Percentiles rank a stretch among this genome's conserved stretches.
Conservation (phyloP, 148 eudicot species). For the Pharnaceum exiguum region DNA sequence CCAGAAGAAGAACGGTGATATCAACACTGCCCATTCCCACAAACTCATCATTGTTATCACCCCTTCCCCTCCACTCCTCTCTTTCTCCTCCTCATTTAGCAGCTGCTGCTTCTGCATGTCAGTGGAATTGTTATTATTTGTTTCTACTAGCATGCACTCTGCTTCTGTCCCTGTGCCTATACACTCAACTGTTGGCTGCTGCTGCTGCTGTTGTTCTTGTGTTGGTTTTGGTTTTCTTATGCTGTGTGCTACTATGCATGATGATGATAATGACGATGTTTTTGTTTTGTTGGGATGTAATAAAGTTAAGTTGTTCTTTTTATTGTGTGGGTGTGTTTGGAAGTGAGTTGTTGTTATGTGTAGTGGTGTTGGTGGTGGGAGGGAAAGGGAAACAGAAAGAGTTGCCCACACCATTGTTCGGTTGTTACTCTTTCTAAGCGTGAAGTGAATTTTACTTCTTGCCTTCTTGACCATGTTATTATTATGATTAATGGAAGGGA, state of each 20-base stretch:
- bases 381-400: not conserved
- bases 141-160: constrained; percentile 41
- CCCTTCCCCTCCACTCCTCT: constrained; percentile 12
- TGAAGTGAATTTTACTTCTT: too few relatives aligned
- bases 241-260: constrained; percentile 9
- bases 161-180: constrained; percentile 53
- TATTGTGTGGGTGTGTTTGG: not conserved
- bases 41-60: constrained; percentile 17
- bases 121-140: constrained; percentile 7
- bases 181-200: constrained; percentile 31
- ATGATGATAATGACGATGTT: not conserved
- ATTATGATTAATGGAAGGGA: too few relatives aligned
- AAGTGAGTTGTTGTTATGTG: not conserved
- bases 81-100: not conserved
- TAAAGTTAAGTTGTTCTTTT: not conserved
- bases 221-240: too few relatives aligned
- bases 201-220: constrained; percentile 13
- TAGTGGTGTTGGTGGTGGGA: not conserved
- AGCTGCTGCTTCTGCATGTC: not conserved
- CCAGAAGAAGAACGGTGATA: constrained; percentile 98
- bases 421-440: too few relatives aligned
- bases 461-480: too few relatives aligned
- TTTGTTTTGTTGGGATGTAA: not conserved
- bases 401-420: constrained; percentile 18
- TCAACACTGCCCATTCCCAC: constrained; percentile 69